Evolutionary conservation across 306 rosid species (phyloP), one percentile per base, ranked within the genome.

Genomic region (Cicer bijugum): DNA sequence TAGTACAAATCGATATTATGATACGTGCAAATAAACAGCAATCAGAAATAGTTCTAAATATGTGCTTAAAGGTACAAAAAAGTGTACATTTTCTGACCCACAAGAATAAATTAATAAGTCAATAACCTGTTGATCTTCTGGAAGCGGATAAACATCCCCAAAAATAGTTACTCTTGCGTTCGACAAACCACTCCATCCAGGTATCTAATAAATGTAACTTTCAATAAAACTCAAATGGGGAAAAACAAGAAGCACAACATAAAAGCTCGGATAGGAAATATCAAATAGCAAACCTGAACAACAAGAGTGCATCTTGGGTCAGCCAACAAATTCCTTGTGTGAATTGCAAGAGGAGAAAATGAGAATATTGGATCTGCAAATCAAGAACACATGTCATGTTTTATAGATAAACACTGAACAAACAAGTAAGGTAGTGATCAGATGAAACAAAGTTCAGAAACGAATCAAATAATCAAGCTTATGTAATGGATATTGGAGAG

Each of bases 171-270:
- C 99, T 88, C 99, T 95, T 12, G 99, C 99, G 87, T 95, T 95
- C 80, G 99, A 91, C 86, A 95, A 82, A 78, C 99, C 89, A 75
- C 97, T 95, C 99, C 99, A 95, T 82, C 99, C 99, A 80, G 99
- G 99, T 77, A 91, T 88, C 99, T 95, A 77, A 60, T 61, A 77
- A 78, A 82, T 45, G 64, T 46, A 82, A 70, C 69, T 37, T 68
- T 85, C 82, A 84, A 78, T 67, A 81, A 81, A 71, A 80, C 72
- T 74, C 65, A 67, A 69, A 75, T 42, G 79, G 43, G 58, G 68
- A 85, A 71, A 60, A 72, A 35, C 71, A 78, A 56, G 68, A 69
- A 72, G 28, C 69, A 38, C 55, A 69, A 72, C 53, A 61, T 67
- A 71, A 62, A 72, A 55, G 48, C 12, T 71, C 20, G 3, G 12